Conservation (phyloP, 73 alveolate species). For the Symbiodinium natans region DNA sequence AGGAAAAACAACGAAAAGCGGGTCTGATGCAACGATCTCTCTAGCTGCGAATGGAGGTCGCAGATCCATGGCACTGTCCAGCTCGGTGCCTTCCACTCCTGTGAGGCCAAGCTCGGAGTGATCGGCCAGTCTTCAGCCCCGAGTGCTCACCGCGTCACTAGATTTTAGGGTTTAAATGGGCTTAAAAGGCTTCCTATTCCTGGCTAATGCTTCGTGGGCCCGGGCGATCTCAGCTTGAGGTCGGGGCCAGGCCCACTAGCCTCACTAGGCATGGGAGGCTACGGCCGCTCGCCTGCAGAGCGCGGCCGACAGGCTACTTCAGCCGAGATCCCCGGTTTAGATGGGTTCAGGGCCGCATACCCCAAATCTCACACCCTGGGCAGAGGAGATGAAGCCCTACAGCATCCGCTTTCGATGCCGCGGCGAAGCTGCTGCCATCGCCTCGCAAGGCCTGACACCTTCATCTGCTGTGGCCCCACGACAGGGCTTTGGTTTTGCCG, state of each 20-base stretch:
- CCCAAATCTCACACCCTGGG: background rate
- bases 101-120: background rate
- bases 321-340: background rate
- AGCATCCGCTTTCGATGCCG: background rate
- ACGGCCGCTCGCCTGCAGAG: background rate
- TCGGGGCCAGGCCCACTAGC: background rate
- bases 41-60: background rate
- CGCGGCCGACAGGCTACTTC: background rate
- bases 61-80: background rate
- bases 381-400: background rate
- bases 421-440: background rate
- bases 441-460: background rate
- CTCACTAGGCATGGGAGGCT: background rate
- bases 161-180: too few species aligned
- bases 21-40: background rate
- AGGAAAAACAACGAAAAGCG: background rate
- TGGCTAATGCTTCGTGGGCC: background rate
- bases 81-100: background rate
- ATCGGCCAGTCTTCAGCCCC: background rate
- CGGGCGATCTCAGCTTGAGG: background rate
- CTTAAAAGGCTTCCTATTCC: background rate
- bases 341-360: background rate
- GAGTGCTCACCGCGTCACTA: background rate
- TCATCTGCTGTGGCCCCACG: background rate
- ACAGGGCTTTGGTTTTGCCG: background rate